Evolutionary conservation across 202 grass and related monocot genomes (phyloP).

Genomic region (Panicum hallii): DNA sequence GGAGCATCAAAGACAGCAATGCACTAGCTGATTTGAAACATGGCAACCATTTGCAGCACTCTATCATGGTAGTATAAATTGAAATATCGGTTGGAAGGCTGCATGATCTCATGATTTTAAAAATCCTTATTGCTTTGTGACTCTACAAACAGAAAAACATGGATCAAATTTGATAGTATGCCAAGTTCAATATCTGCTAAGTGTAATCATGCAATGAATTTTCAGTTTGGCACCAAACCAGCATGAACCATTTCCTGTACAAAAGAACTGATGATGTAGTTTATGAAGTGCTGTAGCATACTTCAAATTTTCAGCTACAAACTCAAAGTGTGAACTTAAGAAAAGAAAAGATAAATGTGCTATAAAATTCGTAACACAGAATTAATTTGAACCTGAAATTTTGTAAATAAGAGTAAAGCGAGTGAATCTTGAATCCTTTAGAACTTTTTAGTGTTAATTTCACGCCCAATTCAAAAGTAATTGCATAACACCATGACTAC

Average conservation of each 20-base stretch:
- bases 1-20: conserved; percentile 82
- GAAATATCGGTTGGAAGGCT: conserved; percentile 58
- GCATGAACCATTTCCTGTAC: not conserved
- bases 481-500: conserved; percentile 3
- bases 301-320: not conserved
- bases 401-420: not conserved
- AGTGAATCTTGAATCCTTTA: conserved; percentile 1
- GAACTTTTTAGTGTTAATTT: not conserved
- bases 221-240: conserved; percentile 2
- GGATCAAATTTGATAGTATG: not conserved
- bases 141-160: conserved; percentile 59
- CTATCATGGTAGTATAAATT: conserved; percentile 87
- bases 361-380: not conserved
- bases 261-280: not conserved
- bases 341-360: not conserved
- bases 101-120: conserved; percentile 72
- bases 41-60: conserved; percentile 68
- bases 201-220: conserved; percentile 17
- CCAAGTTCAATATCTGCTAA: conserved; percentile 23
- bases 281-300: not conserved
- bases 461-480: not conserved
- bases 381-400: not conserved
- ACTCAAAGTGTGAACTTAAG: not conserved
- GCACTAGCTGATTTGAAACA: conserved; percentile 63
- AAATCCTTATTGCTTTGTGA: conserved; percentile 67